These are phyloP conservation scores for Leptodontidium sp. DNA, from an alignment of 2,329 filamentous ascomycete genomes.

Conservation along the genomic window DNA sequence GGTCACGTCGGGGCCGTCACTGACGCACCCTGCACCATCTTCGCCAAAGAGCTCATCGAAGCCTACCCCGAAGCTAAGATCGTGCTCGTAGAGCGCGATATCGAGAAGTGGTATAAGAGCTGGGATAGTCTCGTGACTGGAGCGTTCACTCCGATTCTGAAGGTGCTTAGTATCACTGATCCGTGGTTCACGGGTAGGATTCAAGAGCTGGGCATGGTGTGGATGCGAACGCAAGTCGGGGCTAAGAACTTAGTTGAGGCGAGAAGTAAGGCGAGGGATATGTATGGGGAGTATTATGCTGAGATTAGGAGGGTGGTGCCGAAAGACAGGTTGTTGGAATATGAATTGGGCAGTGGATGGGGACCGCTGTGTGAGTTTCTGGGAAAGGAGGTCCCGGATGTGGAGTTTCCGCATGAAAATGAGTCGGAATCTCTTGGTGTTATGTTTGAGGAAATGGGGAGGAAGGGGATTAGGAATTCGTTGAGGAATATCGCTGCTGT, in stretches of 20 bases:
- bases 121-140: background rate
- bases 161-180: background rate
- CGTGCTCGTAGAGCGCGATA: slow-evolving; percentile 45
- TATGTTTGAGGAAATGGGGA: background rate
- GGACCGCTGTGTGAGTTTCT: slow-evolving; percentile 55
- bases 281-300: slow-evolving; percentile 7
- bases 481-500: background rate
- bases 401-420: slow-evolving; percentile 20
- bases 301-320: slow-evolving; percentile 46
- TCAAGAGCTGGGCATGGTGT: background rate
- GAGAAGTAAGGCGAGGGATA: background rate
- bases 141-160: background rate
- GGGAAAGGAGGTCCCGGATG: slow-evolving; percentile 39
- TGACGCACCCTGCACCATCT: slow-evolving; percentile 47
- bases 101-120: slow-evolving; percentile 39
- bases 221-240: background rate
- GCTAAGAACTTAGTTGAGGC: background rate
- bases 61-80: slow-evolving; percentile 51
- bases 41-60: slow-evolving; percentile 47
- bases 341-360: slow-evolving; percentile 54
- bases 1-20: slow-evolving; percentile 36
- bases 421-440: slow-evolving; percentile 7
- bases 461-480: slow-evolving; percentile 1
- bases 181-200: slow-evolving; percentile 6
- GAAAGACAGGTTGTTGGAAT: slow-evolving; percentile 52